A percentile compares a stretch with the other conserved stretches of the same genome.
Conservation (phyloP, 441 rosid genomes). For the Syzygium syzygioides region DNA sequence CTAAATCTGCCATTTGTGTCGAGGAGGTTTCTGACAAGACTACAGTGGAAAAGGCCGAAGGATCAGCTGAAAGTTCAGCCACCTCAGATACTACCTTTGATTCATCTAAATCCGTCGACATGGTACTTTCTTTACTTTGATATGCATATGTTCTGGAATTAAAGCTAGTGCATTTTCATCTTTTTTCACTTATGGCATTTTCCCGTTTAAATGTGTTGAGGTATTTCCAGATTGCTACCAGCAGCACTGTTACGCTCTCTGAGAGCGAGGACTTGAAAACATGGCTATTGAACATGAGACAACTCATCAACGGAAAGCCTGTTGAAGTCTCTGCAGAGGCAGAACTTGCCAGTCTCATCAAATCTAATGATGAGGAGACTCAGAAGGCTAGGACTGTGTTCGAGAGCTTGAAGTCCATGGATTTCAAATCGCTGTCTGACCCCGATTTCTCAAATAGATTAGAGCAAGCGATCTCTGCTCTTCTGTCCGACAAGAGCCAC, state of each 20-base stretch:
- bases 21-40: conserved; percentile 11
- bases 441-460: conserved; percentile 1
- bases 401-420: conserved; percentile 16
- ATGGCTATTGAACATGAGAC: conserved; percentile 18
- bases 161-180: neutral
- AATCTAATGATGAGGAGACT: conserved; percentile 4
- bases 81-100: conserved; percentile 14
- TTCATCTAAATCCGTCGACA: conserved; percentile 17
- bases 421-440: conserved; percentile 13
- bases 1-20: conserved; percentile 6
- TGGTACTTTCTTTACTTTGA: conserved; percentile 3
- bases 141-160: neutral
- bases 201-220: neutral
- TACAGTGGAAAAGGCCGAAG: conserved; percentile 4
- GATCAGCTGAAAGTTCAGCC: conserved; percentile 15
- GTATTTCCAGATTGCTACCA: conserved; percentile 5
- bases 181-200: neutral
- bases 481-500: conserved; percentile 6
- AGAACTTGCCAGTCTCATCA: neutral
- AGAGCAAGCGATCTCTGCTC: conserved; percentile 11
- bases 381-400: conserved; percentile 10
- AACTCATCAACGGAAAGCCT: neutral
- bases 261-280: conserved; percentile 6
- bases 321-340: conserved; percentile 4
- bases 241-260: neutral